Percentiles rank a stretch among this genome's conserved stretches.
Evolutionary conservation across 1,139 yeast species (phyloP).

Genomic region (Groenewaldozyma sp.): DNA sequence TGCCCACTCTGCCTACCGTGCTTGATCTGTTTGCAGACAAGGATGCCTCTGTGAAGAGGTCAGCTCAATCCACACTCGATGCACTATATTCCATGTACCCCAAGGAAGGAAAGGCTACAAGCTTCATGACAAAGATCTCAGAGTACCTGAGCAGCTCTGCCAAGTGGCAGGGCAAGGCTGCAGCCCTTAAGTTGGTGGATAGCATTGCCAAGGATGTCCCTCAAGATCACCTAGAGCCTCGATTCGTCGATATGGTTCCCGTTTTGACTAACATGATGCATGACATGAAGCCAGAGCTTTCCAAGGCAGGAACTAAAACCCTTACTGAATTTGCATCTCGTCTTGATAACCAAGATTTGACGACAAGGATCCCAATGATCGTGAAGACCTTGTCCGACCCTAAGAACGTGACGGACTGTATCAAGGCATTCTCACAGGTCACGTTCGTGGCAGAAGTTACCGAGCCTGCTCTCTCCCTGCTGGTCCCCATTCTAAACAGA

Average conservation of each 20-base stretch:
- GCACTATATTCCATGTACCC: constrained; percentile 62
- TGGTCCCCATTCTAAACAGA: constrained; percentile 88
- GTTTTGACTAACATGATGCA: constrained; percentile 81
- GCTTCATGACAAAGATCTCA: constrained; percentile 53
- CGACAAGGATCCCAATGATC: constrained; percentile 76
- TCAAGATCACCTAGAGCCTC: constrained; percentile 72
- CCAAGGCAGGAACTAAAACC: constrained; percentile 70
- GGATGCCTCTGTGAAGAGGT: constrained; percentile 74
- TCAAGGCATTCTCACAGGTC: constrained; percentile 82
- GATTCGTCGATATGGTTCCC: constrained; percentile 73
- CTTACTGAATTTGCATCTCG: constrained; percentile 67
- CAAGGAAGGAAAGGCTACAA: constrained; percentile 68
- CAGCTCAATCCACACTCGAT: constrained; percentile 53
- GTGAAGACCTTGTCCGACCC: constrained; percentile 89
- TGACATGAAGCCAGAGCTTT: constrained; percentile 93
- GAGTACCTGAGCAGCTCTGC: constrained; percentile 69
- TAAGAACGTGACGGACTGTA: constrained; percentile 76
- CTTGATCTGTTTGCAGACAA: constrained; percentile 71
- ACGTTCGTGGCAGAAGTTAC: constrained; percentile 98
- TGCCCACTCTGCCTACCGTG: constrained; percentile 47
- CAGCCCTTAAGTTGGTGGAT: constrained; percentile 65
- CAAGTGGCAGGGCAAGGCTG: constrained; percentile 87
- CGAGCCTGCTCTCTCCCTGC: constrained; percentile 81
- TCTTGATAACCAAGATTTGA: constrained; percentile 85
- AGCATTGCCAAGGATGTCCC: constrained; percentile 70